Conservation (phyloP, 2,329 filamentous ascomycete species). For the Nannizzia gypsea region DNA sequence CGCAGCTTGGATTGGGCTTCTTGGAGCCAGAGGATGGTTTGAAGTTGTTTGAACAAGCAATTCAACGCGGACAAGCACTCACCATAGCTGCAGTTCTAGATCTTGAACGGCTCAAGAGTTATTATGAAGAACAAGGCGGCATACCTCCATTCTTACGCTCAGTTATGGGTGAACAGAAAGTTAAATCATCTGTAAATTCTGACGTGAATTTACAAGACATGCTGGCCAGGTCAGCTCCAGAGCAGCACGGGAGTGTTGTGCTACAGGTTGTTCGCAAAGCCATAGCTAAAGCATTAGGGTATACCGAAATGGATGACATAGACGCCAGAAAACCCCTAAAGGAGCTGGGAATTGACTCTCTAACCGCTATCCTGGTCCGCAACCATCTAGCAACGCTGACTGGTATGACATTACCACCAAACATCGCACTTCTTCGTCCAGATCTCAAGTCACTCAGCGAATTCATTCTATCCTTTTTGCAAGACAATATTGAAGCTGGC, state of each 20-base stretch:
- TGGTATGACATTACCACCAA: not conserved
- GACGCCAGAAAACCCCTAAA: not conserved
- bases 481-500: not conserved
- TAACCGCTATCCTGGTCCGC: not conserved
- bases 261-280: not conserved
- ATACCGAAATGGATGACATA: not conserved
- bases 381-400: slow-evolving; percentile 2
- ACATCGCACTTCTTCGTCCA: not conserved
- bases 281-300: not conserved
- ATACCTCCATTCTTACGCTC: not conserved
- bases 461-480: not conserved
- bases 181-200: not conserved
- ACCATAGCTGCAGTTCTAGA: not conserved
- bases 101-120: not conserved
- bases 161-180: not conserved
- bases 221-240: not conserved
- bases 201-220: not conserved
- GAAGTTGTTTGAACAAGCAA: not conserved
- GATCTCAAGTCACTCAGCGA: not conserved
- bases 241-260: not conserved
- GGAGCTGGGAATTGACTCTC: not conserved
- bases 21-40: not conserved
- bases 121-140: not conserved
- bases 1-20: slow-evolving; percentile 1
- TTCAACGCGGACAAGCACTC: not conserved